Percentiles rank a stretch among this genome's conserved stretches.
Conservation (phyloP, 2,329 filamentous ascomycete species). For the Cephalotrichum gorgonifer region DNA sequence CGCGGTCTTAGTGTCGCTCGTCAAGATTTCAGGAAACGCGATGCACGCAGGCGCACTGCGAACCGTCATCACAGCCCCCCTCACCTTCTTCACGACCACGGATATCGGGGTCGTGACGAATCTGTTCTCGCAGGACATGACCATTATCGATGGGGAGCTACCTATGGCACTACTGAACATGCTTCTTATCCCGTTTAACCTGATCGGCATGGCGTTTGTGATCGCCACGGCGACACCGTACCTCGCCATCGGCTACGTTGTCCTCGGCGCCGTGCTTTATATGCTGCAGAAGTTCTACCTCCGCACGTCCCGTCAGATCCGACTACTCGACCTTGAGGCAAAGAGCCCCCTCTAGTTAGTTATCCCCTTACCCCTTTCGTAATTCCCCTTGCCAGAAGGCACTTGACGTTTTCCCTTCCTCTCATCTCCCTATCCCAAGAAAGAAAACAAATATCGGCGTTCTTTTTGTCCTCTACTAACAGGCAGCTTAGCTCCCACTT, state of each 20-base stretch:
- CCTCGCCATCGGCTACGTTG: conserved; percentile 37
- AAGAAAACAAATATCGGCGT: too few relatives aligned
- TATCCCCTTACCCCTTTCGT: background rate
- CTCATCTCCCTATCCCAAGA: too few relatives aligned
- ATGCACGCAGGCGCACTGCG: conserved; percentile 22
- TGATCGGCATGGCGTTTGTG: conserved; percentile 33
- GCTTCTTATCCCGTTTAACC: conserved; percentile 11
- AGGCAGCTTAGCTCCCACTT: conserved; percentile 33
- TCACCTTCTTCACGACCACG: conserved; percentile 29
- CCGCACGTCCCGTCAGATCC: conserved; percentile 48
- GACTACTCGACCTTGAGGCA: conserved; percentile 50
- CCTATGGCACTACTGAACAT: conserved; percentile 22
- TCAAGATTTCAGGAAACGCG: conserved; percentile 17
- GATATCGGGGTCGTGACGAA: conserved; percentile 31
- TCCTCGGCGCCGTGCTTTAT: conserved; percentile 34
- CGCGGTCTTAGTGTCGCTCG: conserved; percentile 11
- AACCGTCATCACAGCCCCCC: conserved; percentile 24
- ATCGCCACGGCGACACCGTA: conserved; percentile 32
- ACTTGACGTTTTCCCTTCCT: background rate
- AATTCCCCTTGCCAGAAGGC: background rate
- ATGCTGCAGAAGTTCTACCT: conserved; percentile 47
- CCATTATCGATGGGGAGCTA: conserved; percentile 27
- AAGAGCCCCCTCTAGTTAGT: conserved; percentile 46
- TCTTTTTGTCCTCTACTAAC: background rate
- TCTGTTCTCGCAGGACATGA: conserved; percentile 34